These are phyloP conservation scores for Gynochthodes officinalis DNA, from an alignment of 257 asterid species.

Conservation along the genomic window DNA sequence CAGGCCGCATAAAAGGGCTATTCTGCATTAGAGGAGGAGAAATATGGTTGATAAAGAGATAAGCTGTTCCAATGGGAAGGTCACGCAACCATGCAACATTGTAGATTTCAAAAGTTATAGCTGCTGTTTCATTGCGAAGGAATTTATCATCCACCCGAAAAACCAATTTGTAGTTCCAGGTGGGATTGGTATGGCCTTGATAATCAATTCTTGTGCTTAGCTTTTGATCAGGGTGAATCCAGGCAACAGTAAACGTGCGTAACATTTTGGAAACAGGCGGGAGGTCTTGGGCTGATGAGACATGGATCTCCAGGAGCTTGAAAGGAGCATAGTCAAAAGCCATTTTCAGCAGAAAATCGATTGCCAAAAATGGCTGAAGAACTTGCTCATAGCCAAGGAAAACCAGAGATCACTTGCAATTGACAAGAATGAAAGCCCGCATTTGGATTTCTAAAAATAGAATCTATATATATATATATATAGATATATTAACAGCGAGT, in stretches of 20 bases:
- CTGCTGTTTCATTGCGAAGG: conserved; percentile 41
- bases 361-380: neutral
- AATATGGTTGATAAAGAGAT: conserved; percentile 40
- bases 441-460: neutral
- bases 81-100: conserved; percentile 85
- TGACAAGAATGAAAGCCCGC: neutral
- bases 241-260: conserved; percentile 73
- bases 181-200: conserved; percentile 70
- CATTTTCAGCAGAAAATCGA: conserved; percentile 16
- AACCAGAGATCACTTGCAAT: neutral
- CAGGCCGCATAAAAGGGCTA: conserved; percentile 32
- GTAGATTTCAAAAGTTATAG: conserved; percentile 58
- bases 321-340: conserved; percentile 16
- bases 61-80: conserved; percentile 75
- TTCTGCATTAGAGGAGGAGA: conserved; percentile 40
- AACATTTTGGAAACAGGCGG: conserved; percentile 80
- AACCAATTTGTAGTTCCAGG: conserved; percentile 64
- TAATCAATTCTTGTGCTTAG: conserved; percentile 72
- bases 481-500: too few species aligned
- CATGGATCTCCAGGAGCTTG: conserved; percentile 56
- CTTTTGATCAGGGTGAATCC: conserved; percentile 56
- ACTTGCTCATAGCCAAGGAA: neutral
- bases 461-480: too few species aligned
- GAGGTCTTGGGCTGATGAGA: conserved; percentile 69
- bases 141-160: conserved; percentile 55